Evolutionary conservation across 2,329 filamentous ascomycete genomes (phyloP), one percentile per base, ranked within the genome.

Genomic region (Monosporascus sp.): DNA sequence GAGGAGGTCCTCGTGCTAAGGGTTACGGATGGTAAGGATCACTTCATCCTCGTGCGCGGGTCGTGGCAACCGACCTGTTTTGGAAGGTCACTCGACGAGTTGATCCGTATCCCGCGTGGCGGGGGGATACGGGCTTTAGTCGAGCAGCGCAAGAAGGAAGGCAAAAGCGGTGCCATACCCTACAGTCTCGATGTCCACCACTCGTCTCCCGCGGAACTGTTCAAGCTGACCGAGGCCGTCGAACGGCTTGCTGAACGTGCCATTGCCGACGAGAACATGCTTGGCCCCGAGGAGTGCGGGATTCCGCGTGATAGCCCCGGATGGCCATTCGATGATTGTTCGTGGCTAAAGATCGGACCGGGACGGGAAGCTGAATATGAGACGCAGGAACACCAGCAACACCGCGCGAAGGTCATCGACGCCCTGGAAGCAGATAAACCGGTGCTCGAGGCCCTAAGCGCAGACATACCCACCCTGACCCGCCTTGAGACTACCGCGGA

Each of bases 1-100:
- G 93, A 97, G 57, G 91, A 97, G 59, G 86, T 99, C 3, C 76
- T 99, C 7, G 87, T 99, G 2, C 77, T 99, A 8, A 85, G 91
- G 1, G 89, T 99, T 5, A 79, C 84, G 11, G 83, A 87, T 50
- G 95, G 95, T 1, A 82, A 91, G 48, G 94, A 99, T 63, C 89
- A 97, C 66, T 99, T 99, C 66, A 83, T 99, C 39, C 87, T 91
- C 0, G 77, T 96, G 0, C 85, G 82, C 24, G 94, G 82, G 0
- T 75, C 73, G 1, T 99, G 94, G 93, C 74, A 87, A 3, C 88
- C 88, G 8, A 90, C 90, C 0, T 89, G 86, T 62, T 89, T 97
- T 48, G 90, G 89, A 0, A 85, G 90, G 38, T 92, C 89, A 0
- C 80, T 99, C n/a, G 87, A 92, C 55, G 92, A 96, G 64, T 79